Evolutionary conservation across 306 rosid species (phyloP).

Genomic region (Glycyrrhiza uralensis): DNA sequence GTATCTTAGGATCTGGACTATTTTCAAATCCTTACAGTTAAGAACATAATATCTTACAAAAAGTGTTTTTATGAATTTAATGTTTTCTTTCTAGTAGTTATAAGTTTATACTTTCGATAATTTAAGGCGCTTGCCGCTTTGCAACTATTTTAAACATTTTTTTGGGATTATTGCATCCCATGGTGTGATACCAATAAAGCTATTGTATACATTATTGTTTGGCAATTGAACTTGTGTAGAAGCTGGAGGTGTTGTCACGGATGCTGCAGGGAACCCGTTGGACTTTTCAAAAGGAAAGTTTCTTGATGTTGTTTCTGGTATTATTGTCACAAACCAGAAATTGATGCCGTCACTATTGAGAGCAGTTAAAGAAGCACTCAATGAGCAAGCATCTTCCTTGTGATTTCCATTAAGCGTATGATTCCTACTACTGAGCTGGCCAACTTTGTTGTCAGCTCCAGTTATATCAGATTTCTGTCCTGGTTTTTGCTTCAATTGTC

Average conservation of each 20-base stretch:
- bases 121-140: not conserved
- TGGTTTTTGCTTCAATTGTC: not conserved
- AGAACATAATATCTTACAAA: not conserved
- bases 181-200: not conserved
- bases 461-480: not conserved
- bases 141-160: not conserved
- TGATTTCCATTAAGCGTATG: conserved; percentile 29
- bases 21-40: not conserved
- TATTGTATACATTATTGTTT: not conserved
- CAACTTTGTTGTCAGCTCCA: not conserved
- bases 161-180: not conserved
- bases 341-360: conserved; percentile 75
- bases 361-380: conserved; percentile 79
- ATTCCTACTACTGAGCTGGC: conserved; percentile 4
- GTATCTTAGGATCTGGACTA: not conserved
- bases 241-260: conserved; percentile 81
- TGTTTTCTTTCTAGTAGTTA: conserved; percentile 1
- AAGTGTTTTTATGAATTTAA: not conserved
- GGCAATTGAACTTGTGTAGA: conserved; percentile 45
- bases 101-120: not conserved
- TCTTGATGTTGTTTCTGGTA: conserved; percentile 78
- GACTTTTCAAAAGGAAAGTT: conserved; percentile 85
- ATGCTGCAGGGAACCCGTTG: conserved; percentile 84
- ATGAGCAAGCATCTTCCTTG: conserved; percentile 59
- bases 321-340: conserved; percentile 78